Evolutionary conservation across 2,329 filamentous ascomycete species (phyloP).

Genomic region (Xylaria sp.): DNA sequence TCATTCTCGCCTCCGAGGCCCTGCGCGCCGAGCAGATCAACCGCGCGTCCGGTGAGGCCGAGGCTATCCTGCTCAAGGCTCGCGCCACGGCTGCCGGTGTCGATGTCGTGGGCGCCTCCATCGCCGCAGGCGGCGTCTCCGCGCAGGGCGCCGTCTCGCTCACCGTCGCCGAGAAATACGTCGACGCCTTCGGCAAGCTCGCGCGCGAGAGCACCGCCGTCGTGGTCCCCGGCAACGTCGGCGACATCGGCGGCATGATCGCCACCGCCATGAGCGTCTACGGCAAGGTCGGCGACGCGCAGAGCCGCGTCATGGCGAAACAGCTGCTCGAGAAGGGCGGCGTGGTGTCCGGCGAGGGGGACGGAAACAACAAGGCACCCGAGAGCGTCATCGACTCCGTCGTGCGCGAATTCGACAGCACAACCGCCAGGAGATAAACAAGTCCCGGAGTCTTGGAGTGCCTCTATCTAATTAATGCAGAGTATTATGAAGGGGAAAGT

Average conservation of each 20-base stretch:
- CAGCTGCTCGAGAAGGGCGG: constrained; percentile 54
- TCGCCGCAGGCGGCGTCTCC: constrained; percentile 75
- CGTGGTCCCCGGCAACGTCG: constrained; percentile 95
- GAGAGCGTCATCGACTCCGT: constrained; percentile 47
- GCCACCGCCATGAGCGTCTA: constrained; percentile 95
- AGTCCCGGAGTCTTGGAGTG: too few species aligned
- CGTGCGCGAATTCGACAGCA: constrained; percentile 49
- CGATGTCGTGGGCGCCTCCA: constrained; percentile 81
- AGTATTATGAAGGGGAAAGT: too few species aligned
- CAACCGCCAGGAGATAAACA: constrained; percentile 40
- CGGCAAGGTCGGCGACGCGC: constrained; percentile 86
- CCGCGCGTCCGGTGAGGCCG: constrained; percentile 88
- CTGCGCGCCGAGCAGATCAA: constrained; percentile 93
- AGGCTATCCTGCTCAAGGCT: constrained; percentile 89
- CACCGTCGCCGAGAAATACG: constrained; percentile 95
- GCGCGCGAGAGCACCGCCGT: constrained; percentile 96
- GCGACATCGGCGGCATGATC: constrained; percentile 96
- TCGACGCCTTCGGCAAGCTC: constrained; percentile 90
- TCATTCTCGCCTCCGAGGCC: constrained; percentile 95
- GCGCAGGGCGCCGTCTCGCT: constrained; percentile 88
- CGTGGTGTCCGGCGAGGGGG: constrained; percentile 33
- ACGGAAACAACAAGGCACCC: constrained; percentile 20
- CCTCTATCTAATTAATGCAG: too few species aligned
- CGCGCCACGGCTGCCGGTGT: constrained; percentile 88
- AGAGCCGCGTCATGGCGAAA: constrained; percentile 73